Evolutionary conservation across 331 rosid genomes (phyloP).

Genomic region (Spiraea crenata): DNA sequence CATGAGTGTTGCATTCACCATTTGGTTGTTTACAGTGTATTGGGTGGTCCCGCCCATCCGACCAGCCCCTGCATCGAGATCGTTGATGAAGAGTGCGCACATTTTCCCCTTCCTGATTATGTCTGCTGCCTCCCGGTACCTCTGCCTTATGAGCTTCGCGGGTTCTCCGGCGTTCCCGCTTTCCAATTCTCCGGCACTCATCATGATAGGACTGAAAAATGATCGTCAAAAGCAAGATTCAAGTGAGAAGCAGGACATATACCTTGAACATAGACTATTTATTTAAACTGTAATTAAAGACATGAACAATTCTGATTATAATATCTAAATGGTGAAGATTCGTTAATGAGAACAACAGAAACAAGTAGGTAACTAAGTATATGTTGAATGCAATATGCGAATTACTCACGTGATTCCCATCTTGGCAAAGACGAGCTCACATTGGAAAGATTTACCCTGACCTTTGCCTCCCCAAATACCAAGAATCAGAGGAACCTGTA

Average conservation of each 20-base stretch:
- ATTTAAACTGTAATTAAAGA: too few species aligned
- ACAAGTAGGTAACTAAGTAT: background rate
- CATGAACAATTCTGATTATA: too few species aligned
- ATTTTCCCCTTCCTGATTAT: slow-evolving; percentile 87
- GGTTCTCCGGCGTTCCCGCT: slow-evolving; percentile 99
- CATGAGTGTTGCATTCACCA: slow-evolving; percentile 99
- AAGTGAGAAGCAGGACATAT: background rate
- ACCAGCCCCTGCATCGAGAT: slow-evolving; percentile 98
- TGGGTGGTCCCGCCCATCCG: slow-evolving; percentile 94
- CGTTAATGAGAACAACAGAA: background rate
- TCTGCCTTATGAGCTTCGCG: slow-evolving; percentile 83
- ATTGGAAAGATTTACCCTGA: slow-evolving; percentile 97
- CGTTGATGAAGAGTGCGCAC: slow-evolving; percentile 90
- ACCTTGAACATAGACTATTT: background rate
- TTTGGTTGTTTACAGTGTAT: slow-evolving; percentile 97
- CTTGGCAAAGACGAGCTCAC: slow-evolving; percentile 95
- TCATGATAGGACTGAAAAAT: slow-evolving; percentile 86
- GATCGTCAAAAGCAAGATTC: background rate
- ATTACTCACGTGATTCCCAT: slow-evolving; percentile 87
- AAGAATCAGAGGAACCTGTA: slow-evolving; percentile 82
- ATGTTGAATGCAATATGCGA: background rate
- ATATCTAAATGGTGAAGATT: too few species aligned
- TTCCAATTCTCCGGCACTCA: slow-evolving; percentile 99
- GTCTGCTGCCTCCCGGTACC: slow-evolving; percentile 94
- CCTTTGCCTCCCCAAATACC: slow-evolving; percentile 99